Conservation (phyloP, 139 green algal species). For the Coelastrella sp. region DNA sequence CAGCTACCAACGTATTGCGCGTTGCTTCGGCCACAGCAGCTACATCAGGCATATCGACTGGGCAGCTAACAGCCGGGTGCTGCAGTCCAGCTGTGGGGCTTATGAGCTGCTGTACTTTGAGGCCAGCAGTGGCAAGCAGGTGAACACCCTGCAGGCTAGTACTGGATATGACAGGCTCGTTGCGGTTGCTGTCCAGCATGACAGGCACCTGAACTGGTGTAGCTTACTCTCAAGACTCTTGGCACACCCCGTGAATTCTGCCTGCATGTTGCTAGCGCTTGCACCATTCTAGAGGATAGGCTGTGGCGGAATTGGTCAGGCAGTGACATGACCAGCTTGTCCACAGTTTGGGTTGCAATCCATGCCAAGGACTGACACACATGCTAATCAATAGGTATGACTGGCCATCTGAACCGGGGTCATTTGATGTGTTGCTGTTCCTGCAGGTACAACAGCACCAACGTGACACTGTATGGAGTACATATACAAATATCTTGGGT, state of each 20-base stretch:
- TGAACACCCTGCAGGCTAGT: not conserved
- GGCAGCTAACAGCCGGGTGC: slow-evolving; percentile 58
- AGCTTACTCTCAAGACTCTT: too few relatives aligned
- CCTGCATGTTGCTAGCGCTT: not conserved
- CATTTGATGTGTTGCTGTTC: not conserved
- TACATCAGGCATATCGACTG: slow-evolving; percentile 78
- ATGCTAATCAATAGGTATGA: not conserved
- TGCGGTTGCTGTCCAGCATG: too few relatives aligned
- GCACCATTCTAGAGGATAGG: too few relatives aligned
- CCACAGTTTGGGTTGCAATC: too few relatives aligned
- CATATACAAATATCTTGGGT: slow-evolving; percentile 72
- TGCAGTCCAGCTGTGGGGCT: slow-evolving; percentile 67
- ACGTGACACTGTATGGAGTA: slow-evolving; percentile 66
- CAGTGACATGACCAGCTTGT: too few relatives aligned
- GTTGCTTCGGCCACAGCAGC: slow-evolving; percentile 70
- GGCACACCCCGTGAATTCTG: too few relatives aligned
- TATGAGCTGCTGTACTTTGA: slow-evolving; percentile 80
- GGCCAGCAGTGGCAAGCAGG: slow-evolving; percentile 65
- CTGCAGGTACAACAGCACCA: slow-evolving; percentile 66
- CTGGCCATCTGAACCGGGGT: not conserved
- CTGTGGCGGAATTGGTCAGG: too few relatives aligned
- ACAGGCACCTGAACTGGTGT: too few relatives aligned
- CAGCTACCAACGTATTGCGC: slow-evolving; percentile 52
- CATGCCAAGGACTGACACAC: too few relatives aligned
- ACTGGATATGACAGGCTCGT: not conserved